Conservation (phyloP, 805 yeast species). For the Hanseniaspora valbyensis region DNA sequence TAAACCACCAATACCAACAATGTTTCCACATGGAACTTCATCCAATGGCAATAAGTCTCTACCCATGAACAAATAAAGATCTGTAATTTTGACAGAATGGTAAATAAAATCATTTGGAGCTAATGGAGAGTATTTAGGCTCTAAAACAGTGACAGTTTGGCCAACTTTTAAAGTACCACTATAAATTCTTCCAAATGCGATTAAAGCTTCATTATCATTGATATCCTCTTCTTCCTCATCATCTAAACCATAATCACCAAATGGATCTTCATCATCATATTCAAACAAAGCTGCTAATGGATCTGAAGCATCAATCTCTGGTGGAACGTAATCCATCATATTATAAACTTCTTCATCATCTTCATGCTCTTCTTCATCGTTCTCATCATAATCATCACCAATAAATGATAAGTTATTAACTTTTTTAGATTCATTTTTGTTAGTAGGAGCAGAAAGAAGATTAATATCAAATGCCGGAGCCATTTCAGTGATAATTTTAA, state of each 20-base stretch:
- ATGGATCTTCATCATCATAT: constrained; percentile 46
- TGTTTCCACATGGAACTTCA: constrained; percentile 85
- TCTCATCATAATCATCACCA: constrained; percentile 18
- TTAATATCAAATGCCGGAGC: constrained; percentile 24
- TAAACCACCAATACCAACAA: constrained; percentile 87
- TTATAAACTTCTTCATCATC: constrained; percentile 22
- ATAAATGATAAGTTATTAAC: constrained; percentile 20
- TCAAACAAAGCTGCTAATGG: constrained; percentile 33
- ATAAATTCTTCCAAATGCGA: constrained; percentile 82
- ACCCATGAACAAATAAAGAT: constrained; percentile 81
- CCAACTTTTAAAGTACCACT: constrained; percentile 75
- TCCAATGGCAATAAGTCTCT: constrained; percentile 68
- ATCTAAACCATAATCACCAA: constrained; percentile 36
- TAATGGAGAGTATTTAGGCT: constrained; percentile 75
- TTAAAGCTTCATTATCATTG: constrained; percentile 47
- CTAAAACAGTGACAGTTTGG: constrained; percentile 61
- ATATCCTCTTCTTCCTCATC: constrained; percentile 36
- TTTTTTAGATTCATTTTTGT: constrained; percentile 20
- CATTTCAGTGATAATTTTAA: constrained; percentile 22
- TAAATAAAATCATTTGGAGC: constrained; percentile 42
- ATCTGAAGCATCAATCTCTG: constrained; percentile 31
- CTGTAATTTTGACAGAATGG: constrained; percentile 51
- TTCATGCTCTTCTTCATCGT: constrained; percentile 19
- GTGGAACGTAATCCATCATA: constrained; percentile 23
- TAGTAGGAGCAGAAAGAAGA: constrained; percentile 6